Conservation (phyloP, 2,329 filamentous ascomycete species). For the Coniella vitis region DNA sequence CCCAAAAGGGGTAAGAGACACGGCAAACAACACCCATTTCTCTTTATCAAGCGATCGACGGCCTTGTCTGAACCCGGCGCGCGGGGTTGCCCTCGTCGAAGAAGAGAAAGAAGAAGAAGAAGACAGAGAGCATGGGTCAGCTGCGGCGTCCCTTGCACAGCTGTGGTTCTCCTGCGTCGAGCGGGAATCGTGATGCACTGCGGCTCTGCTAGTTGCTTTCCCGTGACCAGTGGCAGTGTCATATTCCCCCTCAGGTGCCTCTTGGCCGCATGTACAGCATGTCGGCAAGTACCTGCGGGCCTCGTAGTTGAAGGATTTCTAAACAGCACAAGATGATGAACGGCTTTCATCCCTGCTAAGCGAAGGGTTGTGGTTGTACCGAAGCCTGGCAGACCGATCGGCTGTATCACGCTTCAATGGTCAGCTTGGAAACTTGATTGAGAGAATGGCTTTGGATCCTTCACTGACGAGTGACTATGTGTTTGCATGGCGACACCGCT, state of each 20-base stretch:
- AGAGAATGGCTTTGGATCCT: no score
- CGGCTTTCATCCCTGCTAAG: no score
- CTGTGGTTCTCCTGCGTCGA: background rate
- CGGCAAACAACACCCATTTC: background rate
- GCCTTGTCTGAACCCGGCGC: background rate
- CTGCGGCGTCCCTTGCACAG: background rate
- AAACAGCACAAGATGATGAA: no score
- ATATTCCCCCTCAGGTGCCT: background rate
- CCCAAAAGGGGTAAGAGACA: background rate
- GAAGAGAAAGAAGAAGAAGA: no score
- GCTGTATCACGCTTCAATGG: no score
- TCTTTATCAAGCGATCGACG: background rate
- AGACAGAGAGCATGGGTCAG: no score
- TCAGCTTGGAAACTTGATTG: no score
- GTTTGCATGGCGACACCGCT: no score
- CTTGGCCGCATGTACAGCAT: background rate
- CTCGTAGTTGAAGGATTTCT: background rate
- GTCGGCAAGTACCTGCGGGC: background rate
- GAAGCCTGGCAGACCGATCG: no score
- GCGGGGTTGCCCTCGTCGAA: no score
- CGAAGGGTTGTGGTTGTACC: no score
- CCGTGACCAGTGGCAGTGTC: background rate
- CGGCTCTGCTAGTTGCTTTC: slow-evolving; percentile 1
- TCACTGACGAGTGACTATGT: no score
- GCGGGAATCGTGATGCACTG: background rate